Evolutionary conservation across 768 basidiomycete species (phyloP), one percentile per base, ranked within the genome.

Genomic region (Candolleomyces efflorescens): DNA sequence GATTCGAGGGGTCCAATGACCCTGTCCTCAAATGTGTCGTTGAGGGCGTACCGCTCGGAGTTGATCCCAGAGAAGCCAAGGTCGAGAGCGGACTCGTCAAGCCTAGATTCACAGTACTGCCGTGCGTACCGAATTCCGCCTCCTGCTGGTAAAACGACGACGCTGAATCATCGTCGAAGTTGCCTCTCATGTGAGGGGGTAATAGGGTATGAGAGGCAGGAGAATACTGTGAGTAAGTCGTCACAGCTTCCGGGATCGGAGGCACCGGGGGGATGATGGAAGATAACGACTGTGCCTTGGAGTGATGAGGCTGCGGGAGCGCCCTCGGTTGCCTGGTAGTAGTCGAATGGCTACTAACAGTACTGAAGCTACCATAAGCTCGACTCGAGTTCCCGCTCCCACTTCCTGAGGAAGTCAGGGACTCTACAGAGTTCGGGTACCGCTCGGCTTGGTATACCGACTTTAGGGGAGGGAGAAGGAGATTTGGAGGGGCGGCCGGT

Each of bases 391-490:
- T 5, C 32, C 26, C 22, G 37, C 20, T 18, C 32, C 17, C 22
- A 22, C 18, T 20, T 13, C 9, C 12, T 37, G 26, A 32, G 32
- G 37, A 38, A 23, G 3, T 2, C 6, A 46, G 26, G 9, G 44
- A 43, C 1, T 38, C 20, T 3, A 10, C 36, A 5, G 58, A 37
- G 17, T n/a, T n/a, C n/a, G 58, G 58, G 23, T 59, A 59, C 12
- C 45, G 51, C 18, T 59, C 58, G 9, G 44, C n/a, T 13, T 53
- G 36, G 37, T 59, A 59, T 5, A 54, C 52, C 23, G 36, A 7
- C n/a, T 52, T 43, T 6, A 54, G 27, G 6, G 58, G 58, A 13
- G 58, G 17, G 11, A 44, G 56, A 10, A 58, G 56, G 3, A 53
- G 44, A 18, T 53, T 53, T 17, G 37, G 32, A n/a, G 26, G 13